Evolutionary conservation across 352 stramenopile species (phyloP), one percentile per base, ranked within the genome.

Genomic region (Elongisporangium senticosum): DNA sequence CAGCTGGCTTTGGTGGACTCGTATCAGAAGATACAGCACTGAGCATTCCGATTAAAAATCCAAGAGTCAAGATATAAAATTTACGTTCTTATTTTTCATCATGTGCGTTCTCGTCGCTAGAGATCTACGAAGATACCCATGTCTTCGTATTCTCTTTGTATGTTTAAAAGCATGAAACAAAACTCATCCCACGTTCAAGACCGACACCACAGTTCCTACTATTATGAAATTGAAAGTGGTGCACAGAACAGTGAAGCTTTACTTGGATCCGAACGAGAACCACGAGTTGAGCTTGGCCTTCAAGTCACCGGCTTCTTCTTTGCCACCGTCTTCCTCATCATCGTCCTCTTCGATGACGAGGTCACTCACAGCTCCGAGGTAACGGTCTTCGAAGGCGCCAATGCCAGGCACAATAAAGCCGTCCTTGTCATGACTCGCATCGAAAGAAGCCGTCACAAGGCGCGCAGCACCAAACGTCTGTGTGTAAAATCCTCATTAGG

Each of bases 401-500:
- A 94, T 78, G 26, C 85, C 85, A 4, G 85, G 85, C 3, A 94
- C 64, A 56, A 90, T 87, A 59, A 72, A 70, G 2, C 81, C 77
- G 21, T 82, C 74, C 56, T 62, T 72, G 58, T 80, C 81, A 11
- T 74, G 79, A n/a, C 68, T 63, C 7, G 68, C 59, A 56, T 94
- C 85, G 40, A 91, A 94, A 7, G 85, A 84, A 33, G 85, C 85
- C 10, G 83, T 91, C 43, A 94, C 83, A 6, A 94, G 70, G 33
- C 77, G 79, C 21, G 84, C 83, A 49, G 93, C 79, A 20, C 75
- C 71, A 62, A 90, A 94, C 26, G 65, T 60, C 78, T 90, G 24
- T 3, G 59, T 7, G 4, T 6, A 14, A 47, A 0, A 53, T 11
- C 24, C 8, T 50, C 15, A 59, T 13, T 17, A 55, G 17, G 17